Conservation (phyloP, 805 yeast genomes). For the Ogataea salicorniae region DNA sequence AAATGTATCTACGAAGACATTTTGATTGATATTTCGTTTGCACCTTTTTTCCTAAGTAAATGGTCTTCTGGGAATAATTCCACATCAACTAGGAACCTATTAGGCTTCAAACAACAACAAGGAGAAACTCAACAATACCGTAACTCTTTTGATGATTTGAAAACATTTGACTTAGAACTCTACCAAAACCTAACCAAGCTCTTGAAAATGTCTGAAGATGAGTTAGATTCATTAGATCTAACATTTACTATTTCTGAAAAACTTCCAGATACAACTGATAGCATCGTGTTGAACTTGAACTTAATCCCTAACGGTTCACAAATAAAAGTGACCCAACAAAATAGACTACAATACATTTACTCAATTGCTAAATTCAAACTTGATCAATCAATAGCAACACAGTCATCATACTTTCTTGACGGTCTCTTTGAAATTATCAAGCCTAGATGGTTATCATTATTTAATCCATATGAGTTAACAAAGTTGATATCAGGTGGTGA, state of each 20-base stretch:
- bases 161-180: constrained; percentile 61
- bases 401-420: constrained; percentile 55
- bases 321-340: constrained; percentile 51
- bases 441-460: constrained; percentile 76
- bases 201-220: constrained; percentile 47
- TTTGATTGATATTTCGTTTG: constrained; percentile 75
- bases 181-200: constrained; percentile 62
- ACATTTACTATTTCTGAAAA: constrained; percentile 60
- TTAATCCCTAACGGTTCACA: constrained; percentile 57
- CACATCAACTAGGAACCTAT: constrained; percentile 28
- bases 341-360: constrained; percentile 69
- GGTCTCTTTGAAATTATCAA: constrained; percentile 70
- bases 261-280: constrained; percentile 24
- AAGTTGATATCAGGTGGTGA: constrained; percentile 79
- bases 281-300: constrained; percentile 41
- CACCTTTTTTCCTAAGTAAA: constrained; percentile 76
- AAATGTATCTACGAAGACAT: constrained; percentile 84
- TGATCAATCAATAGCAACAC: constrained; percentile 54
- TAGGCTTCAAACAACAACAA: constrained; percentile 2
- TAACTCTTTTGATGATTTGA: constrained; percentile 74
- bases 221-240: constrained; percentile 54
- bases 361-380: constrained; percentile 75
- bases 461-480: constrained; percentile 79
- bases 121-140: constrained; percentile 32
- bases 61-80: constrained; percentile 34